These are phyloP conservation scores for Amylostereum areolatum DNA, from an alignment of 1,284 basidiomycete genomes.

Conservation along the genomic window DNA sequence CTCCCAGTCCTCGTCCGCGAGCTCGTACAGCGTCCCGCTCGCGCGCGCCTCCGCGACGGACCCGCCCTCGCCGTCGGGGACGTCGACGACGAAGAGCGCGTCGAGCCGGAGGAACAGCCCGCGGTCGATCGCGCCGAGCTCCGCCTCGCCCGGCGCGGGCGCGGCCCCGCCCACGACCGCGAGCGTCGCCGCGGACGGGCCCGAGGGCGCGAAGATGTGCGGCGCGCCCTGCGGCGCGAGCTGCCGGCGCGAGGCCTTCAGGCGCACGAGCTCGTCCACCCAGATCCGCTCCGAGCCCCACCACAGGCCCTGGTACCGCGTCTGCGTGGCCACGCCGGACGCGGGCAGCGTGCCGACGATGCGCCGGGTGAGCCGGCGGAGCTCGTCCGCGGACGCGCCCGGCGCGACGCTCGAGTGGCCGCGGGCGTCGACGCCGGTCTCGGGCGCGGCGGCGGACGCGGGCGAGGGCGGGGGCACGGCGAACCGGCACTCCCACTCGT, in stretches of 20 bases:
- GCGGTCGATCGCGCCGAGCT: slow-evolving; percentile 50
- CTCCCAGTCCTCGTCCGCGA: slow-evolving; percentile 66
- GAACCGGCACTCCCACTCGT: slow-evolving; percentile 62
- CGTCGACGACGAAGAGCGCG: slow-evolving; percentile 53
- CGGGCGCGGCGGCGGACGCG: slow-evolving; percentile 15
- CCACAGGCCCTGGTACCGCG: slow-evolving; percentile 76
- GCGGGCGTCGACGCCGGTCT: slow-evolving; percentile 14
- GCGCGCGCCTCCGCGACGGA: slow-evolving; percentile 53
- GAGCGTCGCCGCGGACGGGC: slow-evolving; percentile 38
- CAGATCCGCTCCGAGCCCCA: slow-evolving; percentile 88
- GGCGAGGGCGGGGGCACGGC: slow-evolving; percentile 25
- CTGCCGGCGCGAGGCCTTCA: slow-evolving; percentile 60
- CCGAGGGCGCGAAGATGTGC: slow-evolving; percentile 52
- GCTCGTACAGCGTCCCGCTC: slow-evolving; percentile 65
- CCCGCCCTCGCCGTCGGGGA: slow-evolving; percentile 31
- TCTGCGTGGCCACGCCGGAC: slow-evolving; percentile 27
- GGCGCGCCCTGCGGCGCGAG: slow-evolving; percentile 58
- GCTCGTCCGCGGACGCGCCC: slow-evolving; percentile 5
- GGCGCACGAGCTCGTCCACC: slow-evolving; percentile 77
- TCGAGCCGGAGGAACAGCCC: slow-evolving; percentile 66
- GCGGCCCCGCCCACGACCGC: slow-evolving; percentile 23
- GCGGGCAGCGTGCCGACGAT: slow-evolving; percentile 10
- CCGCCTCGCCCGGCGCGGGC: slow-evolving; percentile 15
- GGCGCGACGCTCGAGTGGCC: slow-evolving; percentile 11
- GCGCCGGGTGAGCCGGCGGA: slow-evolving; percentile 8